Evolutionary conservation across 495 filamentous ascomycete species (phyloP), one percentile per base, ranked within the genome.

Genomic region (Podospora pseudocomata): DNA sequence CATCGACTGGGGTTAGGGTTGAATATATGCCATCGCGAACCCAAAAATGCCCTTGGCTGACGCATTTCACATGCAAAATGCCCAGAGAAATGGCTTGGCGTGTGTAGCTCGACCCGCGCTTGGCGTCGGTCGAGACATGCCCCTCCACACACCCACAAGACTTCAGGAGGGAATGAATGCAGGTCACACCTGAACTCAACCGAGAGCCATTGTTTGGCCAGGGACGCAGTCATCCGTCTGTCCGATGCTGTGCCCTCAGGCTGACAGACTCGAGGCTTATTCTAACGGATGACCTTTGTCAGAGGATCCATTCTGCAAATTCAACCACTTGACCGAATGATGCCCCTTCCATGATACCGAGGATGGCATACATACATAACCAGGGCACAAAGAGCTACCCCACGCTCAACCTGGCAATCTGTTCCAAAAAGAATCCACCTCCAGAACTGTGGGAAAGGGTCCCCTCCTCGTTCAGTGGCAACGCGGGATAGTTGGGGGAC

Each of bases 281-380:
- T 32, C 30, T 26, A 58, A 58, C n/a, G 55, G 55, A 7, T 58
- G 55, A 58, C 55, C 4, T 58, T 23, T 19, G 30, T 32, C 30
- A 32, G 4, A 7, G 30, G 2, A 49, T 11, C 9, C 13, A 5
- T 49, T 49, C 13, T 13, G 15, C 39, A 2, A 13, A 16, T 26
- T 39, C 32, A 15, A 26, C 49, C 49, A 19, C 49, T 5, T 28
- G 64, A 56, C 49, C 32, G 16, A 56, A 23, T 32, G 20, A 55
- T 59, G 56, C 57, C 67, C 67, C 67, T 63, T 69, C 67, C 67
- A 69, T 62, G 61, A 62, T 69, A 63, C 67, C 67, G 68, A 67
- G 65, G 64, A 20, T 18, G 5, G 15, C 54, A 56, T 20, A 18
- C 54, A 56, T 23, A 23, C 23, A 56, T 15, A 18, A 20, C 54